These are phyloP conservation scores for Elsinoe perseae DNA, from an alignment of 2,329 filamentous ascomycete species.

Conservation along the genomic window DNA sequence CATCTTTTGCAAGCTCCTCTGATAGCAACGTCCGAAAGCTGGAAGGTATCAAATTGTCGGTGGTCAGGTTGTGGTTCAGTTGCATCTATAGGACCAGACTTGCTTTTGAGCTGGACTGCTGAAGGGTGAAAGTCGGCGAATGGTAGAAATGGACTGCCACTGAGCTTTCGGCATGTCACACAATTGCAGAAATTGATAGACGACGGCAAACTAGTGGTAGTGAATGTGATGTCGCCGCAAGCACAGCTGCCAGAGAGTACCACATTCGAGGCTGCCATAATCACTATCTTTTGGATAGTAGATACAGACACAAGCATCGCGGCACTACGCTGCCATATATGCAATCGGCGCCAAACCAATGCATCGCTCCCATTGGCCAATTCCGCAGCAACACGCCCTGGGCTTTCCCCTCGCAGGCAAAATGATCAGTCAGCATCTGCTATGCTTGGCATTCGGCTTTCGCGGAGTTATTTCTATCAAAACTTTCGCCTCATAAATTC, in stretches of 20 bases:
- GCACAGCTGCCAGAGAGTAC: constrained; percentile 10
- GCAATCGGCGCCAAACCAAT: not conserved
- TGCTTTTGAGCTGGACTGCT: not conserved
- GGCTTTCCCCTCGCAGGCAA: not conserved
- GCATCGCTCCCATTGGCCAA: not conserved
- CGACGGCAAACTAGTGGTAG: not conserved
- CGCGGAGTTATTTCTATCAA: constrained; percentile 9
- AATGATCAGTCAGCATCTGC: not conserved
- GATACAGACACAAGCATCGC: not conserved
- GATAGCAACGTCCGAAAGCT: constrained; percentile 9
- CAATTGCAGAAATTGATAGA: constrained; percentile 6
- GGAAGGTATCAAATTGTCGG: not conserved
- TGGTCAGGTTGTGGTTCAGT: not conserved
- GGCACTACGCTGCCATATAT: not conserved
- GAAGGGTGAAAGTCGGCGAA: constrained; percentile 8
- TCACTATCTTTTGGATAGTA: not conserved
- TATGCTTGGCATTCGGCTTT: constrained; percentile 8
- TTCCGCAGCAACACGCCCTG: not conserved
- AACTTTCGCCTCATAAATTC: not conserved
- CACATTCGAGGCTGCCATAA: not conserved
- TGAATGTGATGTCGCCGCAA: constrained; percentile 9
- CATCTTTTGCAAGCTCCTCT: constrained; percentile 16
- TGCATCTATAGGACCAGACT: not conserved
- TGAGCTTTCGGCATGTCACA: constrained; percentile 15
- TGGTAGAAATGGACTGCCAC: constrained; percentile 15